Base-by-base conservation (phyloP, 2,329 filamentous ascomycete species). In the Fusarium avenaceum region DNA sequence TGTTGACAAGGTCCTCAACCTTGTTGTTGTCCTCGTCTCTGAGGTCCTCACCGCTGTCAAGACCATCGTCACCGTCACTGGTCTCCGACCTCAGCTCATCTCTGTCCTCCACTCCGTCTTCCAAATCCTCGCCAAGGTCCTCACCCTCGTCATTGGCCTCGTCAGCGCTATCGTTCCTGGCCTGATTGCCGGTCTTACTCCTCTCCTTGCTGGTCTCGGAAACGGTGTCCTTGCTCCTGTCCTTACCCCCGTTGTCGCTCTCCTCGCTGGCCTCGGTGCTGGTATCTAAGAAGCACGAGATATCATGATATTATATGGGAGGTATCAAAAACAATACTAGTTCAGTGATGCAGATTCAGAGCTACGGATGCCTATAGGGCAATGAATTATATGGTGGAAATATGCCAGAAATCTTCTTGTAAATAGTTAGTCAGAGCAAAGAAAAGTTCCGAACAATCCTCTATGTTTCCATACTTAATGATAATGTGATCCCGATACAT, bases 31-130 rank as follows among this genome's bases (percentile, higher is more conserved):
- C 22, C 70, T 76, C 17, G 48, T 73, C 35, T 44, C 48, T 15
- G 49, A 54, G 33, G 49, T 76, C 20, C 58, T 76, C 43, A 35
- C 65, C 51, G 64, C 62, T 48, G 74, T 75, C 61, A 71, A 72
- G 62, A 38, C 46, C 44, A 54, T 76, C 14, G 56, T 75, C 40
- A 63, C 60, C 15, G 59, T 69, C 30, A 63, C 72, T 17, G 75
- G 75, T 43, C 67, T 76, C 65, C 57, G 28, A 19, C 62, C 71
- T 32, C 60, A 70, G 58, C 70, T 76, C 48, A 53, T 52, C 62
- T 71, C 72, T 19, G 42, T 76, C 58, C 69, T 76, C 44, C 65
- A 70, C 67, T 71, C 72, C 42, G 65, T 77, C 65, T 69, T 77
- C 66, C 56, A 47, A 56, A 67, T 76, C 44, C 61, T 77, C 35